A percentile compares a stretch with the other conserved stretches of the same genome.
Conservation (phyloP, 345 rosid species). For the Erodium maritimum region DNA sequence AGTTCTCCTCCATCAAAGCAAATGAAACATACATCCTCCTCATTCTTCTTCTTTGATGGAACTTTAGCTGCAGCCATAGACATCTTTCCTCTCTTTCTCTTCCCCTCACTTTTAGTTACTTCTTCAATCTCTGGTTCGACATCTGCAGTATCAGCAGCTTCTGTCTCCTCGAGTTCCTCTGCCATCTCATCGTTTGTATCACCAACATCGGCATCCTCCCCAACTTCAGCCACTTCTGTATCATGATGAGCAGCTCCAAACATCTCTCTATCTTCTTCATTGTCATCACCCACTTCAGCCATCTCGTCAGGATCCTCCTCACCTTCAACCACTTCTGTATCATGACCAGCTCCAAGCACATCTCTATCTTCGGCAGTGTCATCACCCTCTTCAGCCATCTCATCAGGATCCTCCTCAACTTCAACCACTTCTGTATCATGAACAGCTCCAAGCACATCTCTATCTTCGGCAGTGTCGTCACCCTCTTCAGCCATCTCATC, state of each 20-base stretch:
- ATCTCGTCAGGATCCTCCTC: conserved; percentile 7
- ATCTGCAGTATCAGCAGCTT: conserved; percentile 5
- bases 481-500: conserved; percentile 1
- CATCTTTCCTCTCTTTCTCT: conserved; percentile 66
- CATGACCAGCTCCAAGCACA: conserved; percentile 1
- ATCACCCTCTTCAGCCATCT: not conserved
- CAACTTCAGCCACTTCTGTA: not conserved
- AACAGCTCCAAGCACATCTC: not conserved
- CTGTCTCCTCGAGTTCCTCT: conserved; percentile 6
- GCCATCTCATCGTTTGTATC: conserved; percentile 8
- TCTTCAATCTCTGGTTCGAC: conserved; percentile 31
- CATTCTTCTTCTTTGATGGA: conserved; percentile 49
- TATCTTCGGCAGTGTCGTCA: not conserved
- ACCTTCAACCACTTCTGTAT: not conserved
- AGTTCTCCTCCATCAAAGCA: conserved; percentile 97
- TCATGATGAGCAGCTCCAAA: not conserved
- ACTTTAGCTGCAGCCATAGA: conserved; percentile 30
- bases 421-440: not conserved
- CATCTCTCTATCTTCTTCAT: conserved; percentile 1
- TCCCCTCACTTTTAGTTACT: conserved; percentile 29
- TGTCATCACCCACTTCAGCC: not conserved
- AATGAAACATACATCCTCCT: conserved; percentile 97
- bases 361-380: not conserved
- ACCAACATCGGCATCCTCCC: conserved; percentile 6
- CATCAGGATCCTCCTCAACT: not conserved